A percentile compares a stretch with the other conserved stretches of the same genome.
Conservation (phyloP, 768 basidiomycete species). For the Suillus lakei region DNA sequence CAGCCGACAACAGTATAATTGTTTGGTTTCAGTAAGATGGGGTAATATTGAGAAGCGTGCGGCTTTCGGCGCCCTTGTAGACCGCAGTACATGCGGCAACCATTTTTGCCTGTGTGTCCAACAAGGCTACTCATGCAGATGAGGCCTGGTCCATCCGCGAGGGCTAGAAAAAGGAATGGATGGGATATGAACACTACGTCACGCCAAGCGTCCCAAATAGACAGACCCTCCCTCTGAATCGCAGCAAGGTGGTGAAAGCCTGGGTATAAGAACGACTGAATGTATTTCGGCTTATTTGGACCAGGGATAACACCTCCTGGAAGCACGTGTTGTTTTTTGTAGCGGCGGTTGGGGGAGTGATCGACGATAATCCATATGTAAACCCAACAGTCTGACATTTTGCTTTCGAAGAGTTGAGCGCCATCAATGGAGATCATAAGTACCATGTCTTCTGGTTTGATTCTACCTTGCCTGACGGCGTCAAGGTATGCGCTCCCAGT, state of each 20-base stretch:
- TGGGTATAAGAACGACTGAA: conserved; percentile 29
- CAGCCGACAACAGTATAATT: conserved; percentile 28
- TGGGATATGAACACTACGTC: conserved; percentile 10
- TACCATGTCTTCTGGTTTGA: conserved; percentile 30
- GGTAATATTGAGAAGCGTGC: conserved; percentile 38
- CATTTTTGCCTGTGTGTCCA: conserved; percentile 36
- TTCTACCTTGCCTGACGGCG: conserved; percentile 9
- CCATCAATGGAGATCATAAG: conserved; percentile 44
- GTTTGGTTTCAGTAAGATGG: conserved; percentile 34
- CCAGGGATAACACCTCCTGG: conserved; percentile 37
- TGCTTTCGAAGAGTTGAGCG: conserved; percentile 39
- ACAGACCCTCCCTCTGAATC: conserved; percentile 23
- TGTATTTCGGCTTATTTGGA: conserved; percentile 37
- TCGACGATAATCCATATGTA: conserved; percentile 42
- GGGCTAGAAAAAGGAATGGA: conserved; percentile 22
- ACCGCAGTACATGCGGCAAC: conserved; percentile 33
- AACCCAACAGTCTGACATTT: conserved; percentile 27
- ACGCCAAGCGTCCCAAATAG: conserved; percentile 23
- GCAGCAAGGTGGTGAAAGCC: conserved; percentile 21
- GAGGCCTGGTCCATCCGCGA: conserved; percentile 41
- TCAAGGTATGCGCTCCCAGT: conserved; percentile 20
- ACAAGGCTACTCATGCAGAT: conserved; percentile 34
- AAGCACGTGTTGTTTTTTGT: conserved; percentile 26
- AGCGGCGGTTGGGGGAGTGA: conserved; percentile 30
- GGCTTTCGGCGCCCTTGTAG: conserved; percentile 38